Evolutionary conservation across 208 protist genomes (phyloP).

Genomic region (Trypanosoma caninum): DNA sequence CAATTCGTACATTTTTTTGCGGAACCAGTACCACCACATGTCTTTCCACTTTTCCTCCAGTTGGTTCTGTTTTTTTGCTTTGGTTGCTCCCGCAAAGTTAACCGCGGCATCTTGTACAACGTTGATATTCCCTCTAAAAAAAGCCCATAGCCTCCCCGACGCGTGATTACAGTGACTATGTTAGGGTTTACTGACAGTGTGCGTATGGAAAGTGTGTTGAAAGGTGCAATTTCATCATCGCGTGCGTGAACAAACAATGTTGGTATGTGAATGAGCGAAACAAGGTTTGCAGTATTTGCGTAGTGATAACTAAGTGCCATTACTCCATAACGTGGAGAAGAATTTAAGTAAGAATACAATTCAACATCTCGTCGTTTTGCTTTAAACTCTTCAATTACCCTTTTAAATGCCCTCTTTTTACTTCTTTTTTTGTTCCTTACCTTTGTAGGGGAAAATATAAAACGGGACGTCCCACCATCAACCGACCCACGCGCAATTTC

Average conservation of each 20-base stretch:
- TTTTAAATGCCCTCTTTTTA: not conserved
- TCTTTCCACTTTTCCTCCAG: not conserved
- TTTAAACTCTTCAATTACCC: no score
- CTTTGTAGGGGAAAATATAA: not conserved
- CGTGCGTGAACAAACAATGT: constrained; percentile 36
- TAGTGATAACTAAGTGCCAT: constrained; percentile 29
- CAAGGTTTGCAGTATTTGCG: constrained; percentile 26
- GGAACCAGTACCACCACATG: no score
- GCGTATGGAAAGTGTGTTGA: constrained; percentile 29
- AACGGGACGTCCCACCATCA: not conserved
- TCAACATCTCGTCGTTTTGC: no score
- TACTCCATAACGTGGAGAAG: constrained; percentile 10
- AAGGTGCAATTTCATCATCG: constrained; percentile 39
- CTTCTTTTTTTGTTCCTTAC: not conserved
- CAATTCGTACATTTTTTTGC: no score
- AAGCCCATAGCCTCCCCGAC: constrained; percentile 37
- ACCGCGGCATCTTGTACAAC: constrained; percentile 1
- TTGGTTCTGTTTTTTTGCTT: not conserved
- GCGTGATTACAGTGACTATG: constrained; percentile 41
- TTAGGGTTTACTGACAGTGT: constrained; percentile 32
- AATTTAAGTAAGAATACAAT: no score
- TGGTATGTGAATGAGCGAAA: constrained; percentile 33
- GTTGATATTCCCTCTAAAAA: constrained; percentile 31
- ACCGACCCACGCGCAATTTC: constrained; percentile 8
- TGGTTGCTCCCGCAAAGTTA: constrained; percentile 3